Evolutionary conservation across 805 yeast genomes (phyloP).

Genomic region (Barnettozyma salicaria): DNA sequence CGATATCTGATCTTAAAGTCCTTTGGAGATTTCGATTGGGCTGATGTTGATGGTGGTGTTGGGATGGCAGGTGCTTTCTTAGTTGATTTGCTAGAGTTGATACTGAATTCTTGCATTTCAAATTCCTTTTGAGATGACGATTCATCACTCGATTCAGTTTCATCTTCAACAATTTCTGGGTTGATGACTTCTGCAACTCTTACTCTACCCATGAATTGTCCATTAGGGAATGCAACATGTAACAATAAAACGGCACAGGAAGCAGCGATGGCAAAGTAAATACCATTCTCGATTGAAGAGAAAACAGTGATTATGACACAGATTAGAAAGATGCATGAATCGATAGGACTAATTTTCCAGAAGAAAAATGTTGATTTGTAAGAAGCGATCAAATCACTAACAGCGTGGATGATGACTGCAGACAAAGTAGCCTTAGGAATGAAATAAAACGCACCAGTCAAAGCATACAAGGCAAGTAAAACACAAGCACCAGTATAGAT

Average conservation of each 20-base stretch:
- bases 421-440: slow-evolving; percentile 85
- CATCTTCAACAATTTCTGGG: slow-evolving; percentile 40
- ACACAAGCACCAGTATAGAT: slow-evolving; percentile 87
- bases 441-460: slow-evolving; percentile 78
- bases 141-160: slow-evolving; percentile 7
- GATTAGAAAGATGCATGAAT: slow-evolving; percentile 20
- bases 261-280: slow-evolving; percentile 85
- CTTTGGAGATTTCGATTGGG: slow-evolving; percentile 5
- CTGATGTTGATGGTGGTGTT: neutral
- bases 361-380: slow-evolving; percentile 60
- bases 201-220: slow-evolving; percentile 76
- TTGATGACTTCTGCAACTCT: slow-evolving; percentile 65
- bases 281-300: slow-evolving; percentile 73
- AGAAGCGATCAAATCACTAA: slow-evolving; percentile 72
- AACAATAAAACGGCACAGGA: slow-evolving; percentile 69
- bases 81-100: neutral
- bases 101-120: slow-evolving; percentile 15
- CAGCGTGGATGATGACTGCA: slow-evolving; percentile 92
- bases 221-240: slow-evolving; percentile 74
- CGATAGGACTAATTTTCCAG: slow-evolving; percentile 61
- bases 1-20: slow-evolving; percentile 35
- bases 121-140: slow-evolving; percentile 7
- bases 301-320: slow-evolving; percentile 25
- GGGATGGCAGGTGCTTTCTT: too few species aligned
- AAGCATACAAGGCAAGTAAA: slow-evolving; percentile 74